These are phyloP conservation scores for Punica granatum DNA, from an alignment of 345 rosid genomes.

Conservation along the genomic window DNA sequence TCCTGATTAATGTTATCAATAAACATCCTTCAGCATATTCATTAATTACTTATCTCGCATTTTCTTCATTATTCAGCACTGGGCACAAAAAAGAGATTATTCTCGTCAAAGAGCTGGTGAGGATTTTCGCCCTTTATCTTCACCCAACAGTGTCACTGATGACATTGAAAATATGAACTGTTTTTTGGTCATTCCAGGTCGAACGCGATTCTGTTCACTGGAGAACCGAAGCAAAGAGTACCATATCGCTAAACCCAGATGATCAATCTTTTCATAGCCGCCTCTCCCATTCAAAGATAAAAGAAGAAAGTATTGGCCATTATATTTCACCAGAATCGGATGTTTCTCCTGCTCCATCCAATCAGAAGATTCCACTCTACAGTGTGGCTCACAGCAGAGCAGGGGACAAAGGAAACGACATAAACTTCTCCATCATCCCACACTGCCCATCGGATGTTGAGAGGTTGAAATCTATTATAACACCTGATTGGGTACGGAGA, in stretches of 20 bases:
- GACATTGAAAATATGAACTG: too few species aligned
- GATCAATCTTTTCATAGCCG: conserved; percentile 18
- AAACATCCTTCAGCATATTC: background rate
- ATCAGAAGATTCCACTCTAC: conserved; percentile 57
- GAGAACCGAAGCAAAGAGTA: conserved; percentile 37
- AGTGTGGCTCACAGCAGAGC: conserved; percentile 65
- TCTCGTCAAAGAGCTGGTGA: conserved; percentile 64
- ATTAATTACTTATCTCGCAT: background rate
- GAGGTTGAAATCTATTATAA: conserved; percentile 51
- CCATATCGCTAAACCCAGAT: conserved; percentile 13
- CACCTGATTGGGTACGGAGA: conserved; percentile 63
- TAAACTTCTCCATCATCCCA: conserved; percentile 81
- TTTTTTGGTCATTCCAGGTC: conserved; percentile 31
- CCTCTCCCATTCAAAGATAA: conserved; percentile 1
- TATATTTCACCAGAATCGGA: conserved; percentile 8
- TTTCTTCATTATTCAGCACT: conserved; percentile 46
- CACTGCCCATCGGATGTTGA: conserved; percentile 46
- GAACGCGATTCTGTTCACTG: conserved; percentile 59
- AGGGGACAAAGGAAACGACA: conserved; percentile 83
- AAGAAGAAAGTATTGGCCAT: conserved; percentile 13
- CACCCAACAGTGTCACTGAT: background rate
- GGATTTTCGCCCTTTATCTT: background rate
- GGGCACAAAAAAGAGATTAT: conserved; percentile 70
- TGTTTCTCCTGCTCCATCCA: conserved; percentile 43
- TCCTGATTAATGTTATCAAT: background rate